Evolutionary conservation across 441 rosid genomes (phyloP).

Genomic region (Euphorbia celastroides): DNA sequence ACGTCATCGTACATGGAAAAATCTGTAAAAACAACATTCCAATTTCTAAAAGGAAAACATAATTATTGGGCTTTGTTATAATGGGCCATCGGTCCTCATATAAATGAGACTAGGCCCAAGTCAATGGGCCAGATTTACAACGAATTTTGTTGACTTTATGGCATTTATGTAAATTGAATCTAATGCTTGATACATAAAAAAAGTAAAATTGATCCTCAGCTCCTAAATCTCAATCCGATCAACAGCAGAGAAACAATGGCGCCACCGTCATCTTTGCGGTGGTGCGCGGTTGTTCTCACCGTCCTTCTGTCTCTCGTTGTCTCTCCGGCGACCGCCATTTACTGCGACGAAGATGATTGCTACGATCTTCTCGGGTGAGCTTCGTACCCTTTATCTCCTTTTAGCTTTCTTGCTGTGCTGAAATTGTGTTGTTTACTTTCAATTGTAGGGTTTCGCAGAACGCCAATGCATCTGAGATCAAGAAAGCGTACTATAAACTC

Average conservation of each 20-base stretch:
- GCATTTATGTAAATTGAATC: no score
- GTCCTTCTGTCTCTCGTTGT: conserved; percentile 35
- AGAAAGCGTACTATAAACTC: conserved; percentile 89
- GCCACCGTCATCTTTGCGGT: conserved; percentile 49
- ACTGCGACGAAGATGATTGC: conserved; percentile 96
- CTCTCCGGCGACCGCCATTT: conserved; percentile 60
- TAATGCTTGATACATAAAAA: no score
- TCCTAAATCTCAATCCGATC: not conserved
- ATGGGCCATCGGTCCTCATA: no score
- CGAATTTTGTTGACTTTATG: no score
- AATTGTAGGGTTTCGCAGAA: conserved; percentile 65
- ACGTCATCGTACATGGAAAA: no score
- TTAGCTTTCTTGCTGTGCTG: not conserved
- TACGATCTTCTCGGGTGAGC: conserved; percentile 83
- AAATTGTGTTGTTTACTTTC: not conserved
- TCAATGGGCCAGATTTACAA: no score
- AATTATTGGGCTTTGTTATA: no score
- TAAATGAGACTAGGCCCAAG: no score
- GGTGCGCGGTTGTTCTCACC: conserved; percentile 30
- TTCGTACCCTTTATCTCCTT: conserved; percentile 7
- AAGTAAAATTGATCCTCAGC: no score
- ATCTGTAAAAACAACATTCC: no score
- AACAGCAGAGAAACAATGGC: conserved; percentile 35
- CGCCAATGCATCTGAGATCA: conserved; percentile 86
- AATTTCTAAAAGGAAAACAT: no score